Evolutionary conservation across 2,329 filamentous ascomycete genomes (phyloP).

Genomic region (Fusarium drepaniforme): DNA sequence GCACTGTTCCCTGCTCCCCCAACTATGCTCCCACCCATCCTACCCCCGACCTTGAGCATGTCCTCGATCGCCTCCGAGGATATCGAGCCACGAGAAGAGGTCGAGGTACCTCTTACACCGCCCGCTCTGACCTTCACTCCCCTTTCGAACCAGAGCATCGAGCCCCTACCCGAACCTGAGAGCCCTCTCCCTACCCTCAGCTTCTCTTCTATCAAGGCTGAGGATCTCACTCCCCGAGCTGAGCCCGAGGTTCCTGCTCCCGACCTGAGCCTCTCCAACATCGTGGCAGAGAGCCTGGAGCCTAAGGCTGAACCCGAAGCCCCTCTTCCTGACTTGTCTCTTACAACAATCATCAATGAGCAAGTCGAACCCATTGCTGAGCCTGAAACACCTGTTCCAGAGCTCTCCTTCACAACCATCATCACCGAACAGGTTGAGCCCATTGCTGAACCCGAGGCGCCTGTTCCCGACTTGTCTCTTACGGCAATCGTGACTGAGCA

Average conservation of each 20-base stretch:
- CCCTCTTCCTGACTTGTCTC: slow-evolving; percentile 27
- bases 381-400: slow-evolving; percentile 38
- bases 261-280: too few relatives aligned
- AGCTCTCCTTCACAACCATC: slow-evolving; percentile 49
- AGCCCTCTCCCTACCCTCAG: slow-evolving; percentile 49
- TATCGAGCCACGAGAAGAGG: slow-evolving; percentile 58
- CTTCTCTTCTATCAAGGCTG: slow-evolving; percentile 54
- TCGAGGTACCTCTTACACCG: slow-evolving; percentile 46
- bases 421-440: slow-evolving; percentile 48
- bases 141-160: slow-evolving; percentile 54
- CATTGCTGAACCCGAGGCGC: slow-evolving; percentile 20
- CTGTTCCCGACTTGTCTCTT: slow-evolving; percentile 1
- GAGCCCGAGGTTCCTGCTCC: slow-evolving; percentile 16
- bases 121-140: slow-evolving; percentile 50
- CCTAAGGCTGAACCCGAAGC: slow-evolving; percentile 28
- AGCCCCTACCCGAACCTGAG: slow-evolving; percentile 55
- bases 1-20: slow-evolving; percentile 68
- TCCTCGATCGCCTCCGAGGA: slow-evolving; percentile 59
- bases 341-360: slow-evolving; percentile 42
- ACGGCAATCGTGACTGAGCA: neutral
- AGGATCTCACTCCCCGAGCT: slow-evolving; percentile 47
- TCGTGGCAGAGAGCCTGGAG: too few relatives aligned
- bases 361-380: slow-evolving; percentile 45
- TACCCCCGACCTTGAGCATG: slow-evolving; percentile 54
- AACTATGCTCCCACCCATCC: slow-evolving; percentile 51